phyloP scores from a whole-genome alignment of 2,329 filamentous ascomycete species.

The Fusarium praegraminearum region DNA sequence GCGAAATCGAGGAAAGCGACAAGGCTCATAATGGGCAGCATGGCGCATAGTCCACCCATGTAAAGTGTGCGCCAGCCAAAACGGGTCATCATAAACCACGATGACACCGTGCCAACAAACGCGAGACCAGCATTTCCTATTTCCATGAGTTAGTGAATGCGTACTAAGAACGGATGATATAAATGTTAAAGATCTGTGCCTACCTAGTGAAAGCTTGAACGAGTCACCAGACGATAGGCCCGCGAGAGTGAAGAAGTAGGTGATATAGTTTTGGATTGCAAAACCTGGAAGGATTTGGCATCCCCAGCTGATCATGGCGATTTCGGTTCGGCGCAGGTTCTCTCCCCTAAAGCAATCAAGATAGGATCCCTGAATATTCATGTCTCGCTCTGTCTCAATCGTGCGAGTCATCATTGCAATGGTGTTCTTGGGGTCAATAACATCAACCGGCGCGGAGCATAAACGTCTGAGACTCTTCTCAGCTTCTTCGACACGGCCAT shows the following conservation, averaged over 20 bases:
- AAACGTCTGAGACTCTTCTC: background rate
- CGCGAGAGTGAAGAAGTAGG: background rate
- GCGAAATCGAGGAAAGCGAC: background rate
- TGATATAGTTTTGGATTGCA: background rate
- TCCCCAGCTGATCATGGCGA: background rate
- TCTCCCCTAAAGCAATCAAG: background rate
- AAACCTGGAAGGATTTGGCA: background rate
- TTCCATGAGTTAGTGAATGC: fast-evolving
- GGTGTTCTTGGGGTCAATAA: background rate
- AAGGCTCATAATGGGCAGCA: background rate
- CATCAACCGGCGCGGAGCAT: background rate
- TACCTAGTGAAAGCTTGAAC: background rate
- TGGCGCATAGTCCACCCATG: background rate
- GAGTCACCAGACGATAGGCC: background rate
- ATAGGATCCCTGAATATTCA: background rate
- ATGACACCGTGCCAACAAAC: background rate
- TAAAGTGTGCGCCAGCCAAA: background rate
- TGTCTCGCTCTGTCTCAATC: background rate
- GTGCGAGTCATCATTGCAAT: background rate
- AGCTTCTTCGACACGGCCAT: background rate
- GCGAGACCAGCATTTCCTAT: background rate
- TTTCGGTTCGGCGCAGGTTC: background rate
- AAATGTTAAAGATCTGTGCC: too few relatives aligned
- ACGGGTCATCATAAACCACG: background rate
- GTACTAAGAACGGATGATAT: too few relatives aligned